Evolutionary conservation across 208 protist species (phyloP), one percentile per base, ranked within the genome.

Genomic region (Acanthamoeba culbertsoni): DNA sequence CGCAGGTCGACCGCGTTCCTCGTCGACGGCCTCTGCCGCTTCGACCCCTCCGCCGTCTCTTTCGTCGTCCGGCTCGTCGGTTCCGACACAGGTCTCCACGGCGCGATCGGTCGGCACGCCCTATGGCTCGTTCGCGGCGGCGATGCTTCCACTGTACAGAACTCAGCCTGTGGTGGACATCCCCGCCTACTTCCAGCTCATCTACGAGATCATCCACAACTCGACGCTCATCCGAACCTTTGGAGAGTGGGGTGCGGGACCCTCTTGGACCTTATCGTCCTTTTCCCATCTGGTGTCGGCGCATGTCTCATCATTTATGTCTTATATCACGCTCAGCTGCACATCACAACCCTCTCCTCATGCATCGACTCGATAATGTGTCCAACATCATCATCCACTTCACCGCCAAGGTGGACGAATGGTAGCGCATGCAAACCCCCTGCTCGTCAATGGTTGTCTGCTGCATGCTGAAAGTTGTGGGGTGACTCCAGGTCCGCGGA

Each of bases 121-220:
- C 77, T 86, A 62, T n/a, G 77, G 77, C 10, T 86, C 46, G 31
- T 53, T 53, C n/a, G 77, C 14, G 8, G 77, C 77, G n/a, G 77
- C 77, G 6, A 43, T 43, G 45, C 12, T 57, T 5, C 77, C 51
- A 43, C 77, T 62, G 10, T 62, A 86, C 40, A 5, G 77, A 20
- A 37, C 51, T 35, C n/a, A 59, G 26, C 77, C 43, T 6, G 33
- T 75, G 8, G 63, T 75, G 23, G 63, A 75, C 37, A 75, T 75
- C 37, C 63, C 77, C 28, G 77, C 43, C 23, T 91, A 91, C 40
- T 42, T 55, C 43, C 46, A 91, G 57, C 84, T 91, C 35, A 53
- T 91, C 46, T 91, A 91, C 37, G 53, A 91, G 23, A 71, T 91
- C 84, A 91, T 91, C n/a, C 84, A 91, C 84, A 91, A 91, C 84